Evolutionary conservation across 1,284 basidiomycete species (phyloP), one percentile per base, ranked within the genome.

Genomic region (Ustilago trichophora): DNA sequence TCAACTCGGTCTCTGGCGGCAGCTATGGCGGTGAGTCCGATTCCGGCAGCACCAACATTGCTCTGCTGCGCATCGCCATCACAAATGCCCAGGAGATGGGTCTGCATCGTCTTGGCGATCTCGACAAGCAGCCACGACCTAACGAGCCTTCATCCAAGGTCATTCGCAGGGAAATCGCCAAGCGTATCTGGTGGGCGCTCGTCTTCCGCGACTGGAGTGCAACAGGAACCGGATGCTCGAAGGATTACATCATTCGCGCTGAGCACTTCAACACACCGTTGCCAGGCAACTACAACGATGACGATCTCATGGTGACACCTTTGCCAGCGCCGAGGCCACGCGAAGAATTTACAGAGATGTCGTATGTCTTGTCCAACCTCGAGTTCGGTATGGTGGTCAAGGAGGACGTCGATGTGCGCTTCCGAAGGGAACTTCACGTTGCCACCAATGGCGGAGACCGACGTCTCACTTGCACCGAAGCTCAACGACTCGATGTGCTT

Each of bases 231-330:
- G 63, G 62, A 5, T 63, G 58, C 34, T 33, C 55, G 13, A 63
- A 63, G 29, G 59, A 67, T 38, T 74, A 77, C 52, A 35, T 60
- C 13, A 72, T 80, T 44, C 66, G 75, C 26, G 62, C 72, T 5
- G 64, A 65, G 13, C 58, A 66, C 32, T 79, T 77, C 72, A 80
- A 80, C 59, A 80, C 77, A 9, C 77, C 78, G 6, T 48, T 72
- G 2, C 78, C 78, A 3, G 73, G 72, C 35, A 80, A 80, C 65
- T 73, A 72, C 62, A 80, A 80, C 48, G 72, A 78, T 41, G 64
- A 62, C 8, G 78, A 80, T 33, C 72, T 80, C 34, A 58, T 70
- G 44, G 16, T 43, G 18, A 44, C 48, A 12, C 69, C 73, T 16
- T 53, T 72, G 6, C 74, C 74, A 9, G 34, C 73, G 2, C 65